Evolutionary conservation across 179 eudicot genomes (phyloP).

Genomic region (Dionaea muscipula): DNA sequence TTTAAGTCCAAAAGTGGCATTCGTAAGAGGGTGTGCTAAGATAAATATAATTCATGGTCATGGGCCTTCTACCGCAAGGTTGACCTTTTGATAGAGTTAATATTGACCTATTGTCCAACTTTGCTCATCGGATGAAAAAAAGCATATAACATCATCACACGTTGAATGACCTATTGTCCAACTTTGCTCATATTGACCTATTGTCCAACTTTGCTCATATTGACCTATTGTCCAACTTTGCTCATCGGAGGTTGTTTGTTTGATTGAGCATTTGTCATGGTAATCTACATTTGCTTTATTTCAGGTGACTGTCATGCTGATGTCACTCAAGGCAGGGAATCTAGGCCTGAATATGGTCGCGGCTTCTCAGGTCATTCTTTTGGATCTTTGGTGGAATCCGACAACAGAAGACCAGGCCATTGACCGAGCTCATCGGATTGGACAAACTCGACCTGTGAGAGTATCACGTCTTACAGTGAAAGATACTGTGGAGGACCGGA

Average conservation of each 20-base stretch:
- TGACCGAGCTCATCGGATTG: conserved; percentile 97
- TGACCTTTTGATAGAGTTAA: too few relatives aligned
- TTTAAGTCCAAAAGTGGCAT: too few relatives aligned
- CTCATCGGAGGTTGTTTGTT: not conserved
- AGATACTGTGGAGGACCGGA: conserved; percentile 96
- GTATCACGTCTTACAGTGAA: conserved; percentile 79
- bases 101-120: not conserved
- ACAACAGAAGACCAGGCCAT: conserved; percentile 97
- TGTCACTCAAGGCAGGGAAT: conserved; percentile 97
- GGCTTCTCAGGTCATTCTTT: conserved; percentile 85
- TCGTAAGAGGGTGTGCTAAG: too few relatives aligned
- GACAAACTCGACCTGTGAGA: conserved; percentile 92
- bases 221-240: not conserved
- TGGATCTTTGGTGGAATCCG: conserved; percentile 99
- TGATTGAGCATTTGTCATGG: not conserved
- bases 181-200: too few relatives aligned
- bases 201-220: too few relatives aligned
- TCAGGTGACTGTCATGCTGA: conserved; percentile 88
- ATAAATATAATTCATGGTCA: too few relatives aligned
- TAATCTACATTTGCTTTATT: conserved; percentile 4
- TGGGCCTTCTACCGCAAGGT: too few relatives aligned
- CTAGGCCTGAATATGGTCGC: conserved; percentile 97
- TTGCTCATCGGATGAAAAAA: not conserved
- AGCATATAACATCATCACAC: too few relatives aligned
- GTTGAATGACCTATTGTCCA: too few relatives aligned